A percentile compares a stretch with the other conserved stretches of the same genome.
phyloP scores from a whole-genome alignment of 768 basidiomycete species.

The Kwoniella europaea region DNA sequence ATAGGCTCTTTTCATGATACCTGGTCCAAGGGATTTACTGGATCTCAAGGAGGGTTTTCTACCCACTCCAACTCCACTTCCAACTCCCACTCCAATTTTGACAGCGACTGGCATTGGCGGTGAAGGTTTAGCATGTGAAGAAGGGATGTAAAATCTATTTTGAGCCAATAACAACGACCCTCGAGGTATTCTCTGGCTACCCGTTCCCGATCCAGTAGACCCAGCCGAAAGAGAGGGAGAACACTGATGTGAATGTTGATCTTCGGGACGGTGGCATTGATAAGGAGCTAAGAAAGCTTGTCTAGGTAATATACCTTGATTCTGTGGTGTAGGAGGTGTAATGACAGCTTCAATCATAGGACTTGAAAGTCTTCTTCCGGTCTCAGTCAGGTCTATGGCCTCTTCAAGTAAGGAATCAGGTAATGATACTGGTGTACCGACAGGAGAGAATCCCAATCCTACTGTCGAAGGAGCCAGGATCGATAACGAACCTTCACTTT shows the following conservation, averaged over 20 bases:
- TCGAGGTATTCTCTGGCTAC: constrained; percentile 11
- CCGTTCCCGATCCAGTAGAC: neutral
- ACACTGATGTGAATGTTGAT: neutral
- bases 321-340: constrained; percentile 12
- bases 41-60: constrained; percentile 13
- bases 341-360: constrained; percentile 7
- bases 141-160: constrained; percentile 24
- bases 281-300: neutral
- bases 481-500: constrained; percentile 13
- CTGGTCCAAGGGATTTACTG: constrained; percentile 19
- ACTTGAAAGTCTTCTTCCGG: constrained; percentile 4
- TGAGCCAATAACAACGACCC: constrained; percentile 24
- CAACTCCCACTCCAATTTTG: no score
- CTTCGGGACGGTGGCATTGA: neutral
- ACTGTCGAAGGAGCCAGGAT: constrained; percentile 24
- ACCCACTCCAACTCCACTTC: neutral
- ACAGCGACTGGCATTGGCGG: neutral
- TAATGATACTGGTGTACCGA: constrained; percentile 28
- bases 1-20: constrained; percentile 21
- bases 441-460: constrained; percentile 21
- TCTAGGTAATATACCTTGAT: constrained; percentile 10
- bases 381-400: constrained; percentile 27
- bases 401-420: constrained; percentile 34
- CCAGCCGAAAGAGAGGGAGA: neutral
- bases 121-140: constrained; percentile 4